Percentiles rank a stretch among this genome's conserved stretches.
These are phyloP conservation scores for Jamesozyma hellenica DNA, from an alignment of 805 yeast genomes.

Conservation along the genomic window DNA sequence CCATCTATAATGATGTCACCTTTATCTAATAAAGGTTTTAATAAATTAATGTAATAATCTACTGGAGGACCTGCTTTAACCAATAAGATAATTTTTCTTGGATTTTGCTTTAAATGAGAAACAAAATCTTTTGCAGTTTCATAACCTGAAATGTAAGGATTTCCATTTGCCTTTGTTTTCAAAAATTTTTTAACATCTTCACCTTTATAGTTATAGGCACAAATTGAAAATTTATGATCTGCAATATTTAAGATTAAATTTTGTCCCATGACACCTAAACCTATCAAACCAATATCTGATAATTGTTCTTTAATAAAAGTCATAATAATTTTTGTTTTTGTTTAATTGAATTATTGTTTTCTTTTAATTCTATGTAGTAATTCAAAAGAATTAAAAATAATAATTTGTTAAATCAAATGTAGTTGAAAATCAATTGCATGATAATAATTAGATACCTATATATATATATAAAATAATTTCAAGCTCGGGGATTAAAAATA, in stretches of 20 bases:
- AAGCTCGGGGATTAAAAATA: too few relatives aligned
- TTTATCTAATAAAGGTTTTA: conserved; percentile 83
- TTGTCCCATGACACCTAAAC: conserved; percentile 99
- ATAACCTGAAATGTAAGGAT: conserved; percentile 82
- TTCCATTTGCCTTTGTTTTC: conserved; percentile 93
- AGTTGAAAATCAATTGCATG: too few relatives aligned
- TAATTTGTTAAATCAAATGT: too few relatives aligned
- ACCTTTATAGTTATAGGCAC: conserved; percentile 93
- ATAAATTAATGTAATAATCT: conserved; percentile 79
- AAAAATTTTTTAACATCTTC: conserved; percentile 59
- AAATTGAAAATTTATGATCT: conserved; percentile 96
- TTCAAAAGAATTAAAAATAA: too few relatives aligned
- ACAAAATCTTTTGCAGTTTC: conserved; percentile 81
- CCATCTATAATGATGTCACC: conserved; percentile 99
- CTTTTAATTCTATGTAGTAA: too few relatives aligned
- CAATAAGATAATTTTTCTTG: conserved; percentile 87
- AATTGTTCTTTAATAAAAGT: background rate
- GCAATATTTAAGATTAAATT: conserved; percentile 95
- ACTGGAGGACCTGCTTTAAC: conserved; percentile 97
- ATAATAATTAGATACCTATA: too few relatives aligned
- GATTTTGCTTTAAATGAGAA: conserved; percentile 77
- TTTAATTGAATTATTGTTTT: background rate
- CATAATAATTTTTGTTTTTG: background rate
- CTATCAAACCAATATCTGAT: conserved; percentile 96
- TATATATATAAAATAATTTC: too few relatives aligned